phyloP scores from a whole-genome alignment of 1,139 yeast genomes.

The Saccharomyces hybrid region DNA sequence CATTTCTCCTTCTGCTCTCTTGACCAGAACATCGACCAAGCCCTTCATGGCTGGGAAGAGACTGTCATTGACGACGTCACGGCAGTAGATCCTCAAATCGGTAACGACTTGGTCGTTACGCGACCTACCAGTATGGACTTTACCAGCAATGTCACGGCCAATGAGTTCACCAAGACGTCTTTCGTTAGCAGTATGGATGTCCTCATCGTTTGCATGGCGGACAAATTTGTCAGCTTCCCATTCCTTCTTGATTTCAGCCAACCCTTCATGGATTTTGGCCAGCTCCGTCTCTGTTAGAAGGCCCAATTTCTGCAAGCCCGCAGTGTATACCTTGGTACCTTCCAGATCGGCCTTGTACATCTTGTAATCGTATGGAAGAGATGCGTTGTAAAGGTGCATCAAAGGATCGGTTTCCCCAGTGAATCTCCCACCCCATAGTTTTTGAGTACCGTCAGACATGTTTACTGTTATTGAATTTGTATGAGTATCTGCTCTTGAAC shows the following conservation, averaged over 20 bases:
- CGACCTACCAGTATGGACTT: slow-evolving; percentile 96
- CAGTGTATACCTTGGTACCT: slow-evolving; percentile 89
- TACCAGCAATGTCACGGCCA: slow-evolving; percentile 89
- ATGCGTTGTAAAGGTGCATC: slow-evolving; percentile 95
- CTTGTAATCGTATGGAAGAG: slow-evolving; percentile 87
- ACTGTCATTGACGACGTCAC: slow-evolving; percentile 60
- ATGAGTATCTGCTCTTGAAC: background rate
- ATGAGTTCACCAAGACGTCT: slow-evolving; percentile 93
- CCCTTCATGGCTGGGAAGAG: slow-evolving; percentile 51
- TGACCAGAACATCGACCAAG: slow-evolving; percentile 58
- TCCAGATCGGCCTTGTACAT: slow-evolving; percentile 92
- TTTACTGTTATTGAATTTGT: background rate
- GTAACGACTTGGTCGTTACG: slow-evolving; percentile 98
- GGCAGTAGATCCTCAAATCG: slow-evolving; percentile 89
- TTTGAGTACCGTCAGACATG: slow-evolving; percentile 37
- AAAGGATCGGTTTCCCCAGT: slow-evolving; percentile 95
- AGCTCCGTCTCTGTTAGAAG: slow-evolving; percentile 67
- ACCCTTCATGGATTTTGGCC: slow-evolving; percentile 71
- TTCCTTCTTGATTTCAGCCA: slow-evolving; percentile 61
- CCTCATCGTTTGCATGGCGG: slow-evolving; percentile 92
- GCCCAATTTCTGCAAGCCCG: slow-evolving; percentile 74
- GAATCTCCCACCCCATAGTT: slow-evolving; percentile 98
- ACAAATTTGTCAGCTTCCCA: slow-evolving; percentile 72
- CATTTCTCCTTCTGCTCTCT: slow-evolving; percentile 77
- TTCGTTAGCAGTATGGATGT: slow-evolving; percentile 96